Conservation (phyloP, 768 basidiomycete genomes). For the Coprinopsis sp. region DNA sequence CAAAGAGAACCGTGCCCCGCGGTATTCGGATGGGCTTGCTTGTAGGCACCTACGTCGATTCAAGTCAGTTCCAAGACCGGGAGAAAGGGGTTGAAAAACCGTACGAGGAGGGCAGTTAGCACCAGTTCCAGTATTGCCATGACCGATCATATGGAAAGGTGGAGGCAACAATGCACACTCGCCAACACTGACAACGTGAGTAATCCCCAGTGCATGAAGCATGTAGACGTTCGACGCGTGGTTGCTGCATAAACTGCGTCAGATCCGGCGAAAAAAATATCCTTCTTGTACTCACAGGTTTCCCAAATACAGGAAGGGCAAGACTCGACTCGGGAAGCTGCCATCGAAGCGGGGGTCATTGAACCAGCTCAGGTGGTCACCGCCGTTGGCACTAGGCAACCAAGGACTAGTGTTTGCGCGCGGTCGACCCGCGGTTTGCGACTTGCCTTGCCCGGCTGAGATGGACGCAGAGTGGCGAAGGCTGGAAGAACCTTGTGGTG, state of each 20-base stretch:
- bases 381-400: constrained; percentile 53
- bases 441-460: not conserved
- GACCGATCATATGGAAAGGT: constrained; percentile 22
- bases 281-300: constrained; percentile 67
- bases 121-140: not conserved
- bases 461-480: not conserved
- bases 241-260: constrained; percentile 50
- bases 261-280: not conserved
- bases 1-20: constrained; percentile 71
- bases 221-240: constrained; percentile 94
- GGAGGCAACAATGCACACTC: constrained; percentile 90
- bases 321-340: constrained; percentile 88
- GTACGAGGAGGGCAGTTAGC: constrained; percentile 14
- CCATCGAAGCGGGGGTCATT: constrained; percentile 91
- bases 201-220: constrained; percentile 93
- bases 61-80: too few species aligned
- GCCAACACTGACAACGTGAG: constrained; percentile 95
- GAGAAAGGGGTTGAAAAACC: constrained; percentile 21
- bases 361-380: constrained; percentile 90
- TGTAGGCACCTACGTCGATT: not conserved
- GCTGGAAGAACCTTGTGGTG: not conserved
- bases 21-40: not conserved
- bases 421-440: constrained; percentile 35
- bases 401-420: constrained; percentile 69
- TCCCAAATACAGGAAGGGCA: constrained; percentile 92